Evolutionary conservation across 805 yeast species (phyloP), one percentile per base, ranked within the genome.

Genomic region (Kodamaea leandrae): DNA sequence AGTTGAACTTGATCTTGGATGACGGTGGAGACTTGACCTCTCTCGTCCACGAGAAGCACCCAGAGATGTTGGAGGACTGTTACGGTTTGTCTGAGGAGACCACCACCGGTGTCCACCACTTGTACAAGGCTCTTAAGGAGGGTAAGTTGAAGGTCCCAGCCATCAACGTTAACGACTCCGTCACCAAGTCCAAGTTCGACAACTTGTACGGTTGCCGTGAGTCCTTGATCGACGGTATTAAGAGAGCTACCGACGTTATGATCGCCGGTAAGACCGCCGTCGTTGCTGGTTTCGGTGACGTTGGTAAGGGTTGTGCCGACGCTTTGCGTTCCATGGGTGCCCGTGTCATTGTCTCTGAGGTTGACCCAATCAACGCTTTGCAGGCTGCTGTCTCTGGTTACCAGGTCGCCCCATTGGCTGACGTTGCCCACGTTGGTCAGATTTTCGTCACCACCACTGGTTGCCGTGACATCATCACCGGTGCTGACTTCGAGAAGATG

Each of bases 191-290:
- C 68, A 91, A 91, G 81, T 91, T 91, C 70, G 99, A 91, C 77
- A 91, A 91, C 93, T 80, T 93, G 70, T 91, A 91, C 83, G 99
- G 99, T 60, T 93, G 98, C 81, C 86, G 98, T 75, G 99, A 91
- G 80, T 91, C 99, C 51, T 82, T 91, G 60, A 78, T 91, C 55
- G 99, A 91, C 74, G 99, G 99, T 78, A 91, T 91, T 72, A 91
- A 91, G 84, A 88, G 98, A 78, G 99, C 98, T 70, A 91, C 99
- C 64, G 99, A 91, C 65, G 98, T 91, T 60, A 93, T 91, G 98
- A 84, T 91, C 64, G 98, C 97, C 56, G 99, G 99, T 77, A 91
- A 91, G 79, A 93, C 87, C 64, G 96, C 98, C 49, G 95, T 91
- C 60, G 98, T 91, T 60, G 97, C 96, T 49, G 99, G 99, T 75